phyloP scores from a whole-genome alignment of 2,329 filamentous ascomycete species.

The Aspergillus latus region DNA sequence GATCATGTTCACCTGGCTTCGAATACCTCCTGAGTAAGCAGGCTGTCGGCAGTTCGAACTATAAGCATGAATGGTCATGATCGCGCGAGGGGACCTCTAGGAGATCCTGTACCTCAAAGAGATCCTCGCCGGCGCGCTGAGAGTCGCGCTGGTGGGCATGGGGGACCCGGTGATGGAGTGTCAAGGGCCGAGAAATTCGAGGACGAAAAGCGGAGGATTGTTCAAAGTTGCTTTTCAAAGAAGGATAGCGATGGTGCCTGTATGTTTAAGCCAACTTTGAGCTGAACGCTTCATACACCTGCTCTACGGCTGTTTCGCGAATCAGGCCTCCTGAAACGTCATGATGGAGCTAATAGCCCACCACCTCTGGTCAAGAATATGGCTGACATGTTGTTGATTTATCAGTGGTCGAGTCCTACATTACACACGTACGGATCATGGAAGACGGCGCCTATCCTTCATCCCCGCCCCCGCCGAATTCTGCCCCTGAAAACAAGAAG shows the following conservation, averaged over 20 bases:
- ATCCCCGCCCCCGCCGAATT: constrained; percentile 76
- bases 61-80: constrained; percentile 40
- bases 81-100: constrained; percentile 34
- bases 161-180: constrained; percentile 33
- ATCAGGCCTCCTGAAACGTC: background rate
- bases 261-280: constrained; percentile 49
- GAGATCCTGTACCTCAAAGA: constrained; percentile 30
- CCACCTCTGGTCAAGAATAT: background rate
- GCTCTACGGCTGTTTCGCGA: background rate
- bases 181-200: constrained; percentile 80
- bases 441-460: constrained; percentile 85
- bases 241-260: constrained; percentile 81
- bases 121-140: constrained; percentile 36
- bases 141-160: constrained; percentile 31
- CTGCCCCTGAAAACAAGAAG: constrained; percentile 75
- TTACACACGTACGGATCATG: constrained; percentile 89
- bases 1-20: constrained; percentile 37
- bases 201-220: constrained; percentile 92
- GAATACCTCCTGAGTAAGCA: constrained; percentile 27
- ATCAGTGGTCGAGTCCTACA: constrained; percentile 85
- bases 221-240: constrained; percentile 92
- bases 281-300: constrained; percentile 16
- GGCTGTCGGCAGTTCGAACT: constrained; percentile 21
- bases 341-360: background rate
- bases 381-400: constrained; percentile 22